These are phyloP conservation scores for Kwoniella sp. DNA, from an alignment of 768 basidiomycete species.

Conservation along the genomic window DNA sequence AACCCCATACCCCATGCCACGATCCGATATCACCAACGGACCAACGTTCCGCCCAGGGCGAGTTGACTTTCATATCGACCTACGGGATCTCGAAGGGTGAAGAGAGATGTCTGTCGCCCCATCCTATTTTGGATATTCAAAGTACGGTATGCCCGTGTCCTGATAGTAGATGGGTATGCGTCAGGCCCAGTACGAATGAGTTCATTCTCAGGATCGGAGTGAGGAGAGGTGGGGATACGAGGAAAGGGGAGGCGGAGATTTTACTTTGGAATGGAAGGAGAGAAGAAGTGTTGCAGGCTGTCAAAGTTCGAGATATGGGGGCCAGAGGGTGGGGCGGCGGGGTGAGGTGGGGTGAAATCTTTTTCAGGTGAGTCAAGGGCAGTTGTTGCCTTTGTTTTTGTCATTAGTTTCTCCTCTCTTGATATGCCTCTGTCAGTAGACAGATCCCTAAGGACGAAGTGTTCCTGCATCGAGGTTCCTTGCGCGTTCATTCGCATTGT, in stretches of 20 bases:
- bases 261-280: slow-evolving; percentile 75
- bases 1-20: slow-evolving; percentile 10
- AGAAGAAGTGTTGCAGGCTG: slow-evolving; percentile 63
- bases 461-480: too few relatives aligned
- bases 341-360: slow-evolving; percentile 50
- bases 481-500: too few relatives aligned
- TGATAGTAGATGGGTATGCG: slow-evolving; percentile 59
- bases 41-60: slow-evolving; percentile 4
- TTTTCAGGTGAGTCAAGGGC: slow-evolving; percentile 63
- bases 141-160: slow-evolving; percentile 35
- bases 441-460: too few relatives aligned
- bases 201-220: slow-evolving; percentile 64
- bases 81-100: slow-evolving; percentile 13
- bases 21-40: neutral
- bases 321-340: slow-evolving; percentile 30
- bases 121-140: slow-evolving; percentile 43
- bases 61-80: slow-evolving; percentile 54
- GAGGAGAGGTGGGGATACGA: slow-evolving; percentile 27
- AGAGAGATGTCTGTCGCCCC: slow-evolving; percentile 36
- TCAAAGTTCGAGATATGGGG: slow-evolving; percentile 60
- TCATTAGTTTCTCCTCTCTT: neutral
- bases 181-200: slow-evolving; percentile 61
- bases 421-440: too few relatives aligned
- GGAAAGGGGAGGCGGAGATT: slow-evolving; percentile 52
- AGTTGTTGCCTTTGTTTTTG: neutral